Evolutionary conservation across 257 asterid genomes (phyloP), one percentile per base, ranked within the genome.

Genomic region (Vinca minor): DNA sequence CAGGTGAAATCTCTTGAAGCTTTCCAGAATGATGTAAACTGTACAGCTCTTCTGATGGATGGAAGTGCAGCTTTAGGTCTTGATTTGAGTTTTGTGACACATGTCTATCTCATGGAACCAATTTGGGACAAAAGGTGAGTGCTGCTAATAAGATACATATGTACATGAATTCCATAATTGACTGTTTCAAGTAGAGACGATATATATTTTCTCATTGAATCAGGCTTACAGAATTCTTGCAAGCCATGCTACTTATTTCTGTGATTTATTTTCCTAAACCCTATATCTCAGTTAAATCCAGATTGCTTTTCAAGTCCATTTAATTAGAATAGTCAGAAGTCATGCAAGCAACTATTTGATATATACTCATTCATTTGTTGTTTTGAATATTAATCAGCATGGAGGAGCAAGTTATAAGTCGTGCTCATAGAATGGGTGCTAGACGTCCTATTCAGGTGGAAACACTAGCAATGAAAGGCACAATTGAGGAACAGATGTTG

Each of bases 371-470:
- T 77, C 76, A 25, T 41, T 71, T 54, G 59, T 57, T 79, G 38
- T 59, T 75, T 57, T 69, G 38, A 68, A 73, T 76, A 70, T 69
- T 72, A 57, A 66, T 73, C 81, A 93, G 98, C 77, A 77, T 87
- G 98, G 98, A 93, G 83, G 98, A 93, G 76, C 97, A 93, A 79
- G 98, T 93, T 74, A 87, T 93, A 60, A 93, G 98, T 81, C 96
- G 98, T 54, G 98, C 98, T 71, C 98, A 93, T 70, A 84, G 98
- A 71, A 89, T 93, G 98, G 98, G 98, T 75, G 98, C 98, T 36
- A 78, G 76, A 49, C 88, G 95, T 32, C 96, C 98, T 56, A 81
- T 93, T 82, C 75, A 77, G 52, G 98, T 93, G 48, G 97, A 93
- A 73, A 93, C 96, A 53, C 74, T 93, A 77, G 95, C 92, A 31